These are phyloP conservation scores for Zasmidium citrigriseum DNA, from an alignment of 2,329 filamentous ascomycete species.

Conservation along the genomic window DNA sequence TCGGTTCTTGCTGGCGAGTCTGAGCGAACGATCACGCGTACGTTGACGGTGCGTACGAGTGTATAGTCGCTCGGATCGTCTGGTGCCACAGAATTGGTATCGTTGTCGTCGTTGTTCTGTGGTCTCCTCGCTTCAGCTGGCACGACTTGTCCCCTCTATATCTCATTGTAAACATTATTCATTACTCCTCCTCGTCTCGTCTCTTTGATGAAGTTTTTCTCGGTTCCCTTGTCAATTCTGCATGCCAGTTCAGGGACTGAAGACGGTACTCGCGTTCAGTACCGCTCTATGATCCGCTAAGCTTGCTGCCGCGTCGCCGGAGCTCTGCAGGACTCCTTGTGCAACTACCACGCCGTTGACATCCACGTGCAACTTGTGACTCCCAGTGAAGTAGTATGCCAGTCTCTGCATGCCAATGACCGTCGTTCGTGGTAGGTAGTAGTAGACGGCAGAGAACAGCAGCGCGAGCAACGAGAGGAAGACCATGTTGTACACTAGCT, in stretches of 20 bases:
- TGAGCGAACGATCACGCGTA: no score
- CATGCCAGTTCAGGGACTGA: neutral
- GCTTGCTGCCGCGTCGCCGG: conserved; percentile 15
- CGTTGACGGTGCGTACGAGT: neutral
- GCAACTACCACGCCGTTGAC: conserved; percentile 10
- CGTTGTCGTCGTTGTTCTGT: neutral
- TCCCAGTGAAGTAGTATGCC: conserved; percentile 25
- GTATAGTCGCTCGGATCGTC: no score
- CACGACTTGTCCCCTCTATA: neutral
- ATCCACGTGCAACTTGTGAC: conserved; percentile 6
- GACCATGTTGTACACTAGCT: conserved; percentile 30
- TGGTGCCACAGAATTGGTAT: no score
- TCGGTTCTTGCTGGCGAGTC: neutral
- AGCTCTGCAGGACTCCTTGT: conserved; percentile 12
- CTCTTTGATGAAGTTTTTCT: neutral
- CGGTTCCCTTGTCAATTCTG: neutral
- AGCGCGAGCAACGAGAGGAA: conserved; percentile 21
- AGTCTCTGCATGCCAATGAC: conserved; percentile 16
- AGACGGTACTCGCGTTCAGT: conserved; percentile 12
- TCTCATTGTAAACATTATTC: neutral
- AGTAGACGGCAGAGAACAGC: conserved; percentile 23
- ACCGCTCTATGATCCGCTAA: conserved; percentile 8
- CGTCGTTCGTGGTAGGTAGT: conserved; percentile 21
- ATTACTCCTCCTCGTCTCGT: neutral
- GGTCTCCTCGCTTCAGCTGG: no score